Base-by-base conservation (phyloP, 768 basidiomycete species). In the Agaricus blazei region DNA sequence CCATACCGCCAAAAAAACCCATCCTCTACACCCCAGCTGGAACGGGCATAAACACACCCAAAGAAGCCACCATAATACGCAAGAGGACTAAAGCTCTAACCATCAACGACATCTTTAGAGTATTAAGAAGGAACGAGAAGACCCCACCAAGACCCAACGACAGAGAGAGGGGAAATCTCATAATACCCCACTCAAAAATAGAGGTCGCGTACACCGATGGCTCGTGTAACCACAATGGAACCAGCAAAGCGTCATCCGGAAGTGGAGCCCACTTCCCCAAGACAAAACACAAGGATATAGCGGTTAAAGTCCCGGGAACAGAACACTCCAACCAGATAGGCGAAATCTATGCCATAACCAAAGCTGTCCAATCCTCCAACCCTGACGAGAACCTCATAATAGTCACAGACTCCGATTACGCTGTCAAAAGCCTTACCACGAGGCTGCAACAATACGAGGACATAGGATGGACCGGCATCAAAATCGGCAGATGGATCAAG, bases 141-240 rank as follows among this genome's bases (percentile, higher is more conserved):
- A 19, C 19, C 23, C 45, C 27, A 8, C n/a, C n/a, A 28, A 24
- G 24, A 27, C 11, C 19, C 19, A 19, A 19, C 19, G 19, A 19
- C 19, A 19, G 19, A 19, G 19, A 19, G 19, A 19, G 19, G 19
- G 19, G 19, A 19, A 19, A 19, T 19, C 19, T 19, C 19, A 14
- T 9, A 9, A 45, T 11, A 48, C 26, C 47, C 5, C 26, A 14
- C 3, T 7, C 11, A 27, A 9, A 29, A 38, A 43, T 9, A 37
- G 44, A 45, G 9, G 9, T 45, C n/a, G 44, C 53, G 2, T 57
- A 57, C 51, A 60, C 59, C 3, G 51, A 57, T 27, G 59, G 63
- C 11, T 56, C 54, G 0, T 64, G 63, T 24, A 40, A 26, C 0
- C 34, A 50, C 9, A 58, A 60, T 19, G 50, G 56, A 1, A n/a